Conservation (phyloP, 192 early-diverging fungal species). For the Backusella tuberculispora region DNA sequence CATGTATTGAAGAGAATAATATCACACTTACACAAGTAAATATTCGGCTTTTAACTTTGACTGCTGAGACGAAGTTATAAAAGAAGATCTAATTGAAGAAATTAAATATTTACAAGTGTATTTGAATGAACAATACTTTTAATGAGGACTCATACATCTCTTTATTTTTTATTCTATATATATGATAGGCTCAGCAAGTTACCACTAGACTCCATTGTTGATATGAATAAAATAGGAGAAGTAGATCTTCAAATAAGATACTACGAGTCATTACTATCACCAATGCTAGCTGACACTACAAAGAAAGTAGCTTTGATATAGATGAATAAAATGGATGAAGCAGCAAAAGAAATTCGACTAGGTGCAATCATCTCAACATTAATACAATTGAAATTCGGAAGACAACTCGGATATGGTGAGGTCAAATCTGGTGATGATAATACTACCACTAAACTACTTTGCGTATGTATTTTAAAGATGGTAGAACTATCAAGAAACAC, state of each 20-base stretch:
- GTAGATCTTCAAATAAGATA: slow-evolving; percentile 16
- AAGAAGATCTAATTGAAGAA: neutral
- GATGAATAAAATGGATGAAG: neutral
- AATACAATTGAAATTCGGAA: slow-evolving; percentile 4
- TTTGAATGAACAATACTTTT: slow-evolving; percentile 13
- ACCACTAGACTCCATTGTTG: neutral
- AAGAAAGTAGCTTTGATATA: neutral
- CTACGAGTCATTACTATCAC: neutral
- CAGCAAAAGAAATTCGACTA: neutral
- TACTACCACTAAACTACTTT: neutral
- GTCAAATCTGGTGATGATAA: slow-evolving; percentile 13
- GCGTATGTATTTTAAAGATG: slow-evolving; percentile 3
- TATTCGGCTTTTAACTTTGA: neutral
- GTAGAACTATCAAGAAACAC: neutral
- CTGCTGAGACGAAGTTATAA: neutral
- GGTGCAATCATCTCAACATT: slow-evolving; percentile 11
- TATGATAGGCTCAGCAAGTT: slow-evolving; percentile 15
- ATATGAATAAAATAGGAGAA: slow-evolving; percentile 4
- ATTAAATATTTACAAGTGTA: slow-evolving; percentile 11
- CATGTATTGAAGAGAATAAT: neutral
- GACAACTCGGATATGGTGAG: slow-evolving; percentile 6
- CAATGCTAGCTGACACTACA: neutral
- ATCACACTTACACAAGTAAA: neutral
- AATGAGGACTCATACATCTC: neutral
- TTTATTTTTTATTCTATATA: slow-evolving; percentile 8